These are phyloP conservation scores for Phlyctochytrium arcticum DNA, from an alignment of 192 early-diverging fungal species.

Conservation along the genomic window DNA sequence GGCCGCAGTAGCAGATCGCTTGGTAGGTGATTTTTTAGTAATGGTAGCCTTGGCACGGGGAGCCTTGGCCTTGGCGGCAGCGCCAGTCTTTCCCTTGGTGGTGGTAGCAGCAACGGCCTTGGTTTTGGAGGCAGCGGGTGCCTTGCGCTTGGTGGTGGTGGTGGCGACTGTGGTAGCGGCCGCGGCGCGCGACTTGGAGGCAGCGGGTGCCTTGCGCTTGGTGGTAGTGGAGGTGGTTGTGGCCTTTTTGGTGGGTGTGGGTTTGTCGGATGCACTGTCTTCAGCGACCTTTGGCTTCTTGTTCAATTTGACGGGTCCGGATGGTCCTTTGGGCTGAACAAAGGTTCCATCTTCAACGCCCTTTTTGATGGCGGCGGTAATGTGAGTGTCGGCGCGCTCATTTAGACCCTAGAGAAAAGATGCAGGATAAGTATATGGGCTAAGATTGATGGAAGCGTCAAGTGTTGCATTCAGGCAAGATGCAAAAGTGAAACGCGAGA, in stretches of 20 bases:
- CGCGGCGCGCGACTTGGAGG: slow-evolving; percentile 29
- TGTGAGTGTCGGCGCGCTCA: slow-evolving; percentile 49
- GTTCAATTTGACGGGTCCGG: slow-evolving; percentile 62
- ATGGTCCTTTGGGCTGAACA: slow-evolving; percentile 61
- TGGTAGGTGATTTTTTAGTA: slow-evolving; percentile 10
- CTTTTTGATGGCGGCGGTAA: slow-evolving; percentile 65
- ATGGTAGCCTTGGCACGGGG: slow-evolving; percentile 1
- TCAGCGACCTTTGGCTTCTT: not conserved
- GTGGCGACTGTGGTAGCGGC: slow-evolving; percentile 11
- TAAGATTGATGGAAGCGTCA: too few species aligned
- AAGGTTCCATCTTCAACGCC: slow-evolving; percentile 62
- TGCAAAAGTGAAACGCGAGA: too few species aligned
- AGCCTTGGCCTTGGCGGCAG: not conserved
- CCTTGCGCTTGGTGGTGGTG: slow-evolving; percentile 10
- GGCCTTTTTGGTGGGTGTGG: not conserved
- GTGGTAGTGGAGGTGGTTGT: not conserved
- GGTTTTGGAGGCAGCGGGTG: not conserved
- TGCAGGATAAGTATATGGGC: slow-evolving; percentile 4
- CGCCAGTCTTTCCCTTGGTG: slow-evolving; percentile 34
- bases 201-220: slow-evolving; percentile 15
- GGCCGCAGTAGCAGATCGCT: slow-evolving; percentile 32
- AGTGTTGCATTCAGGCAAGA: too few species aligned
- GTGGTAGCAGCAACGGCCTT: slow-evolving; percentile 2
- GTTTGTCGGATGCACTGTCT: not conserved
- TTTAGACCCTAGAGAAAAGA: slow-evolving; percentile 19